Evolutionary conservation across 441 rosid species (phyloP), one percentile per base, ranked within the genome.

Genomic region (Pelargonium cotyledonis): DNA sequence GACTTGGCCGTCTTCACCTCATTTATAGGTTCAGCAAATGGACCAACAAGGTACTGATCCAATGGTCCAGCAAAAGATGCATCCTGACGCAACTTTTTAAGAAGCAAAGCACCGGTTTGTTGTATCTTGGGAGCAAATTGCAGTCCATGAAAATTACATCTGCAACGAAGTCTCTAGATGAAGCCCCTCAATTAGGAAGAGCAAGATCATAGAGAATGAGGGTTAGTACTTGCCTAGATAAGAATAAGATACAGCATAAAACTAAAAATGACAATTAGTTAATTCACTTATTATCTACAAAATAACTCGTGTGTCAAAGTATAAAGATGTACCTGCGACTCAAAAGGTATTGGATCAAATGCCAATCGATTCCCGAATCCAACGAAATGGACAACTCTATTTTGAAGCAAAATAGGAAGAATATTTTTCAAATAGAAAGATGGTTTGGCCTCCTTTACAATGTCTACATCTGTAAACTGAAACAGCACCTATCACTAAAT

Each of bases 281-380:
- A 31, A 31, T 3, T 31, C 5, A 3, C 5, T 4, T 31, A 31
- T 4, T 3, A 31, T 31, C 38, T 31, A 31, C 38, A 31, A 31
- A 31, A 31, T 4, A 31, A 31, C 5, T 5, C 38, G 5, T 4
- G 67, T 63, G 70, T 46, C 40, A 67, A 79, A 75, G 73, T 58
- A 18, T 47, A 68, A 46, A 78, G 31, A 67, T 68, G 74, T 84
- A 92, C 99, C 98, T 95, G 99, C 81, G 90, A 79, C 70, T 89
- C 71, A 81, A 81, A 89, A 0, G 97, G 97, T 67, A 92, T 84
- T 0, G 99, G 99, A 49, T 95, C 98, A 76, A 90, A 95, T 46
- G 99, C 96, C 79, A 95, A 78, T 51, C 99, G 97, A 75, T 95
- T 90, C 63, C 98, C 98, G 57, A 88, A 95, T 79, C 99, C 99